phyloP scores from a whole-genome alignment of 2,329 filamentous ascomycete genomes.

The Epicoccum nigrum region DNA sequence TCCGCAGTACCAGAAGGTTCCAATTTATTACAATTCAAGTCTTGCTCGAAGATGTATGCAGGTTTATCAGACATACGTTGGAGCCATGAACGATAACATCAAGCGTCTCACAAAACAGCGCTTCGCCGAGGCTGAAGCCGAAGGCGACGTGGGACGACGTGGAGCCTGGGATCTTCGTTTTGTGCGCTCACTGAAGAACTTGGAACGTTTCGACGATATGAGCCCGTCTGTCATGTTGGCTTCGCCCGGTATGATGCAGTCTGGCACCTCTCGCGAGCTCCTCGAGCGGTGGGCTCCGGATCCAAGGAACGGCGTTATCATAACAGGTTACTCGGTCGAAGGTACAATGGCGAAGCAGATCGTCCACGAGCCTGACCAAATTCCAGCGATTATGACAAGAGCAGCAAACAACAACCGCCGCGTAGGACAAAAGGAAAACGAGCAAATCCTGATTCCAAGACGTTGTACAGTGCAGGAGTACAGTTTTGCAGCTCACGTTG shows the following conservation, averaged over 20 bases:
- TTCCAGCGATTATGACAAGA: conserved; percentile 86
- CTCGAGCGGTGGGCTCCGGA: conserved; percentile 96
- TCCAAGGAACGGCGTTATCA: conserved; percentile 96
- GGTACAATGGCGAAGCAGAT: conserved; percentile 98
- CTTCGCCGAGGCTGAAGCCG: conserved; percentile 87
- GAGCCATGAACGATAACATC: conserved; percentile 99
- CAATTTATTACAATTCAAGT: conserved; percentile 97
- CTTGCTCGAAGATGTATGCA: conserved; percentile 97
- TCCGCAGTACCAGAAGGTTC: conserved; percentile 82
- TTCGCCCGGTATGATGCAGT: conserved; percentile 97
- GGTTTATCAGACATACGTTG: conserved; percentile 97
- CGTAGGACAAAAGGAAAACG: conserved; percentile 69
- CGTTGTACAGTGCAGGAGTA: conserved; percentile 93
- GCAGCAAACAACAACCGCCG: conserved; percentile 60
- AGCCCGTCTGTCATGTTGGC: conserved; percentile 97
- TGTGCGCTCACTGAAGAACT: conserved; percentile 86
- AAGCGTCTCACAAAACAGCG: conserved; percentile 91
- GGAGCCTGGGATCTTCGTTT: conserved; percentile 98
- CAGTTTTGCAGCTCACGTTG: conserved; percentile 95
- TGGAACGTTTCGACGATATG: conserved; percentile 95
- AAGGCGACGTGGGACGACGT: conserved; percentile 73
- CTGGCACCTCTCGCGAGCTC: conserved; percentile 89
- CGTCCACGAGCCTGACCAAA: conserved; percentile 92
- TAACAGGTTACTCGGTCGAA: conserved; percentile 97
- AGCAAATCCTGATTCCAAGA: conserved; percentile 88